Evolutionary conservation across 192 early-diverging fungal species (phyloP).

Genomic region (Backusella luteola): DNA sequence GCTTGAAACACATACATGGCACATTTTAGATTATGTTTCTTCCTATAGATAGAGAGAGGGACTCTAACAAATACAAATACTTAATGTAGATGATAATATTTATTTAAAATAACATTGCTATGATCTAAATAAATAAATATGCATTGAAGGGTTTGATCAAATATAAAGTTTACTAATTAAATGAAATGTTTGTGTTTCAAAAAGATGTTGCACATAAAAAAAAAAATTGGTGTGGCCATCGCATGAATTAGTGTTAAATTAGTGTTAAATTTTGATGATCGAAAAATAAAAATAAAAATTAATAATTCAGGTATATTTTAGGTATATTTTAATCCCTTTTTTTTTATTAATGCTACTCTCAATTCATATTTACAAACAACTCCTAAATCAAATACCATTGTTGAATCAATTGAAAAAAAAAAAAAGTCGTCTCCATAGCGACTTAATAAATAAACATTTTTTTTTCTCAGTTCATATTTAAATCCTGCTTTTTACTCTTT

Average conservation of each 20-base stretch:
- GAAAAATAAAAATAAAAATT: neutral
- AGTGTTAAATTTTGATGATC: neutral
- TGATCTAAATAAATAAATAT: neutral
- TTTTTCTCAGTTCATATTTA: conserved; percentile 6
- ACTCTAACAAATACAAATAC: no score
- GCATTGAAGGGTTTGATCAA: neutral
- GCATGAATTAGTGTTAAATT: neutral
- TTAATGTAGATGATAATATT: no score
- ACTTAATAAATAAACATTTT: neutral
- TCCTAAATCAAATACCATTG: neutral
- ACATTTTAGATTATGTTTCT: no score
- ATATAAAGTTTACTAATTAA: neutral
- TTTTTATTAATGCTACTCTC: neutral
- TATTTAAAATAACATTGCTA: neutral
- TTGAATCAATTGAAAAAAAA: neutral
- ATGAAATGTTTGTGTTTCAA: conserved; percentile 7
- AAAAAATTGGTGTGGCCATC: neutral
- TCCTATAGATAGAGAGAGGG: no score
- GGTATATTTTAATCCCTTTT: neutral
- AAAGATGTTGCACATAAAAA: neutral
- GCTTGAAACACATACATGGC: no score
- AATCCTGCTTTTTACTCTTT: conserved; percentile 31
- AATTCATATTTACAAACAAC: neutral
- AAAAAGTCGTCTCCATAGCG: neutral
- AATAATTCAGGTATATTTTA: neutral